Evolutionary conservation across 139 green algal species (phyloP).

Genomic region (Auxenochlorella protothecoides): DNA sequence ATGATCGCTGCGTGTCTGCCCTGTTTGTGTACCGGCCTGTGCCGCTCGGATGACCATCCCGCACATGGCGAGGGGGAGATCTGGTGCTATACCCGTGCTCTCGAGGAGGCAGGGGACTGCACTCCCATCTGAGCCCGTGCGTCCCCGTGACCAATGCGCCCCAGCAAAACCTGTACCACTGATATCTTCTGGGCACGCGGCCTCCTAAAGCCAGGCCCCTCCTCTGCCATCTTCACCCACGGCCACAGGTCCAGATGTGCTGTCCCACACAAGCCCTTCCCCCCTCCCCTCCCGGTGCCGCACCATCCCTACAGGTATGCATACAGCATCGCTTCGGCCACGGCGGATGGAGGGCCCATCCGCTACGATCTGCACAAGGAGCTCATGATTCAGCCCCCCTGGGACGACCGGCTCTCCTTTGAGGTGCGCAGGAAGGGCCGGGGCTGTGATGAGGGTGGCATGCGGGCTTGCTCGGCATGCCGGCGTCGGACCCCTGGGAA

Average conservation of each 20-base stretch:
- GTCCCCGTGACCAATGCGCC: too few species aligned
- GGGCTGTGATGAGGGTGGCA: background rate
- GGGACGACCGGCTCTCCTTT: slow-evolving; percentile 26
- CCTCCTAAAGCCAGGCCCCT: too few species aligned
- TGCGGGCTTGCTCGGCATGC: background rate
- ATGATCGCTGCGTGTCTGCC: slow-evolving; percentile 5
- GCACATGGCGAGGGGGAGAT: too few species aligned
- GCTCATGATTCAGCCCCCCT: slow-evolving; percentile 61
- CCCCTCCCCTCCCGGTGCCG: background rate
- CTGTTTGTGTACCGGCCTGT: background rate
- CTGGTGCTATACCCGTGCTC: too few species aligned
- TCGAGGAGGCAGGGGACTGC: too few species aligned
- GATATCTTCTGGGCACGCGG: too few species aligned
- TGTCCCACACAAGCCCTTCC: background rate
- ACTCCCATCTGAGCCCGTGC: too few species aligned
- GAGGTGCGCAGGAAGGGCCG: slow-evolving; percentile 2
- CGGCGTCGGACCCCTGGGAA: background rate
- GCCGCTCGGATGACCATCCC: too few species aligned
- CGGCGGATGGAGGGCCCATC: slow-evolving; percentile 16
- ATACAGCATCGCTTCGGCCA: slow-evolving; percentile 29
- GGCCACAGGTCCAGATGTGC: background rate
- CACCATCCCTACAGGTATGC: slow-evolving; percentile 21
- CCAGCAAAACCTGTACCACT: too few species aligned
- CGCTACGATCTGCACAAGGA: slow-evolving; percentile 29
- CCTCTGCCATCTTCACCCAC: background rate